Conservation (phyloP, 371 early-diverging fungal genomes). For the Synchytrium microbalum region DNA sequence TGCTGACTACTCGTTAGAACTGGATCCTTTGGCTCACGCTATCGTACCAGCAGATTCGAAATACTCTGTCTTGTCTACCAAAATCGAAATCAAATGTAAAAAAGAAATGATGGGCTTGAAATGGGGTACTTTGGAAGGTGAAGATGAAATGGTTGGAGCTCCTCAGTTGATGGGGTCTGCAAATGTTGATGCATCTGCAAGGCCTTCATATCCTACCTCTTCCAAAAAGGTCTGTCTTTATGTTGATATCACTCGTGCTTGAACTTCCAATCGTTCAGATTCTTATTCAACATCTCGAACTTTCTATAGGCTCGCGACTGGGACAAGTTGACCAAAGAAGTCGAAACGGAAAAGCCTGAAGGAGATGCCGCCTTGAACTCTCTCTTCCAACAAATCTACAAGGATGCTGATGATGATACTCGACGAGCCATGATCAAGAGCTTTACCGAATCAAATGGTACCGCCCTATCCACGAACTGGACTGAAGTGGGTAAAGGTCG, state of each 20-base stretch:
- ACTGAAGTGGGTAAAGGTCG: slow-evolving; percentile 72
- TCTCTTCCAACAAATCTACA: slow-evolving; percentile 87
- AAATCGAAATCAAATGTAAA: slow-evolving; percentile 88
- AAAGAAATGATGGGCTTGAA: slow-evolving; percentile 62
- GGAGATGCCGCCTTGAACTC: slow-evolving; percentile 82
- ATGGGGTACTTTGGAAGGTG: slow-evolving; percentile 76
- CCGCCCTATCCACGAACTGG: slow-evolving; percentile 95
- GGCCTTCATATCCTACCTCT: slow-evolving; percentile 39
- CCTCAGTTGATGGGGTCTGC: slow-evolving; percentile 2
- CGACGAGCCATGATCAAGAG: slow-evolving; percentile 97
- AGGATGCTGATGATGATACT: slow-evolving; percentile 85
- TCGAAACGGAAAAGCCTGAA: slow-evolving; percentile 69
- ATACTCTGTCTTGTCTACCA: slow-evolving; percentile 71
- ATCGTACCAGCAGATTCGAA: slow-evolving; percentile 64
- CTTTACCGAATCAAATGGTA: slow-evolving; percentile 92
- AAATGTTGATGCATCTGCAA: slow-evolving; percentile 10
- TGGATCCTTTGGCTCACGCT: slow-evolving; percentile 70
- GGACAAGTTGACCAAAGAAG: slow-evolving; percentile 54
- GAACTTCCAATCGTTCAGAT: slow-evolving; percentile 1
- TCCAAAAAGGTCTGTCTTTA: slow-evolving; percentile 34
- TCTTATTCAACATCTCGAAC: too few species aligned
- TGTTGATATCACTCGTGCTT: background rate
- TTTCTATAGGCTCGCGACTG: slow-evolving; percentile 56
- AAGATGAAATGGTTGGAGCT: slow-evolving; percentile 27
- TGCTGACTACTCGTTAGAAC: slow-evolving; percentile 61